Percentiles rank a stretch among this genome's conserved stretches.
Evolutionary conservation across 805 yeast genomes (phyloP).

Genomic region (Kazachstania bromeliacearum): DNA sequence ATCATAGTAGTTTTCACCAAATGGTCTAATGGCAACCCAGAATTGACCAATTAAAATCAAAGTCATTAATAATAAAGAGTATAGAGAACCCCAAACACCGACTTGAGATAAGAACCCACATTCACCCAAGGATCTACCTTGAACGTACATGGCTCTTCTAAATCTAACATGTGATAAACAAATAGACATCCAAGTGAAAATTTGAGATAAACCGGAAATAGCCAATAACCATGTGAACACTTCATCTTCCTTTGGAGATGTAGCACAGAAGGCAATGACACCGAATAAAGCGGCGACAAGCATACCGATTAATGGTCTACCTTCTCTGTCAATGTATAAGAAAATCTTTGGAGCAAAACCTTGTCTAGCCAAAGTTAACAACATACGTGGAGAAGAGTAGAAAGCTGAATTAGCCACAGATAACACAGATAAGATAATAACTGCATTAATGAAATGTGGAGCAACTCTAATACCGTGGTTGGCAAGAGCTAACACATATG

Average conservation of each 20-base stretch:
- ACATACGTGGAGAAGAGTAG: constrained; percentile 61
- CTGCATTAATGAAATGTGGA: constrained; percentile 66
- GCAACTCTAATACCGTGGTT: constrained; percentile 54
- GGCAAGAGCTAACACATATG: constrained; percentile 54
- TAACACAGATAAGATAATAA: constrained; percentile 58
- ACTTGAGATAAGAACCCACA: constrained; percentile 44
- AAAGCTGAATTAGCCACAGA: constrained; percentile 74
- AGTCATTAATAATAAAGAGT: constrained; percentile 40
- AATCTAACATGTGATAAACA: constrained; percentile 49
- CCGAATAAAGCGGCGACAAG: constrained; percentile 44
- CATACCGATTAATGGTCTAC: constrained; percentile 55
- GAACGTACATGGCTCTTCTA: constrained; percentile 47
- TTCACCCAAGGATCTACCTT: constrained; percentile 42
- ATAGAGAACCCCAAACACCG: constrained; percentile 46
- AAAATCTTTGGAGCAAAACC: constrained; percentile 53
- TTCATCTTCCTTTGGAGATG: constrained; percentile 45
- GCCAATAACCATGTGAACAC: constrained; percentile 60
- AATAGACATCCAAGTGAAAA: constrained; percentile 55
- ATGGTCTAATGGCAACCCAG: constrained; percentile 57
- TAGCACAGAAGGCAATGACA: constrained; percentile 57
- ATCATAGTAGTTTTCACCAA: constrained; percentile 28
- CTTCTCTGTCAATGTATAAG: constrained; percentile 47
- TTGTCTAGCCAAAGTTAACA: constrained; percentile 61
- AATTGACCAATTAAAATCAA: constrained; percentile 50
- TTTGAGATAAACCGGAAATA: constrained; percentile 50